A percentile compares a stretch with the other conserved stretches of the same genome.
phyloP scores from a whole-genome alignment of 1,139 yeast species.

The Saccharomycopsis hybrid region DNA sequence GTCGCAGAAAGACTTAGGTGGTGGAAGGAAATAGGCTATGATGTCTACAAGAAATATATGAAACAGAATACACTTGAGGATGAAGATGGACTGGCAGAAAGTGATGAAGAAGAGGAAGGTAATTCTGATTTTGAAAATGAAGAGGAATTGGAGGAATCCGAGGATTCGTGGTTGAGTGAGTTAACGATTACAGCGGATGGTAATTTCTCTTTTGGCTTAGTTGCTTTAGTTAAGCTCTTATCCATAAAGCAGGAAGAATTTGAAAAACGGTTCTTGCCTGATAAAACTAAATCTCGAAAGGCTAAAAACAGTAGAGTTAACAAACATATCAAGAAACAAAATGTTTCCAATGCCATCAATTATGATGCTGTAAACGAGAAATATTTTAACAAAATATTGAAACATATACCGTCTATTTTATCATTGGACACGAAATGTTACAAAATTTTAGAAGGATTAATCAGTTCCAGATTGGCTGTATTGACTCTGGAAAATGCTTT shows the following conservation, averaged over 20 bases:
- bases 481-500: too few relatives aligned
- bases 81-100: slow-evolving; percentile 20
- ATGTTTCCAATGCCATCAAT: too few relatives aligned
- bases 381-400: too few relatives aligned
- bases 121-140: too few relatives aligned
- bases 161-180: slow-evolving; percentile 12
- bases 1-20: slow-evolving; percentile 46
- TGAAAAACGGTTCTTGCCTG: slow-evolving; percentile 5
- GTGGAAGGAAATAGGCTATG: slow-evolving; percentile 56
- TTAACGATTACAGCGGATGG: neutral
- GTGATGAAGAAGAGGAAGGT: slow-evolving; percentile 9
- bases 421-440: too few relatives aligned
- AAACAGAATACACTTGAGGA: slow-evolving; percentile 25
- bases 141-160: slow-evolving; percentile 23
- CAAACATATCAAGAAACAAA: neutral
- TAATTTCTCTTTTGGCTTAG: slow-evolving; percentile 1
- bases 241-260: slow-evolving; percentile 6
- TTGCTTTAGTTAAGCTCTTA: slow-evolving; percentile 5
- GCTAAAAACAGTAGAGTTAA: slow-evolving; percentile 1
- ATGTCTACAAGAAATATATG: slow-evolving; percentile 28
- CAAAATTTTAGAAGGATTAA: too few relatives aligned
- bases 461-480: too few relatives aligned
- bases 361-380: too few relatives aligned
- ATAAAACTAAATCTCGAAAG: neutral
- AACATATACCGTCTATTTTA: too few relatives aligned